These are phyloP conservation scores for Fraxinus nigra DNA, from an alignment of 305 asterid species.

Conservation along the genomic window DNA sequence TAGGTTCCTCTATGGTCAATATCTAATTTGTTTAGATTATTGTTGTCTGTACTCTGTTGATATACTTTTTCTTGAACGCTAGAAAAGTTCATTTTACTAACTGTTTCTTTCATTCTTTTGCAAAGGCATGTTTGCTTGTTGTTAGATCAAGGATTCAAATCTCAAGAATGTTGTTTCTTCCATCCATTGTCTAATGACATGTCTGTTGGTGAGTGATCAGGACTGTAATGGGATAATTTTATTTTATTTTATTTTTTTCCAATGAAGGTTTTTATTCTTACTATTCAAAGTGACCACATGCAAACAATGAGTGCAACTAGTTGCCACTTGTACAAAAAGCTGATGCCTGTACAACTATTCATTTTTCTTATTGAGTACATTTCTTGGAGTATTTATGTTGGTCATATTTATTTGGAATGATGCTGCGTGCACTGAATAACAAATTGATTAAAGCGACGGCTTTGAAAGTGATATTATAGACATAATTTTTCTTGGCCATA, in stretches of 20 bases:
- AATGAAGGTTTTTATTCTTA: neutral
- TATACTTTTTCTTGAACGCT: neutral
- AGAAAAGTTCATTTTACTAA: conserved; percentile 9
- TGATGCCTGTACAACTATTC: neutral
- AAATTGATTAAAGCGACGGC: neutral
- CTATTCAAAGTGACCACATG: neutral
- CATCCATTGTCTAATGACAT: conserved; percentile 89
- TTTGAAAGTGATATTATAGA: neutral
- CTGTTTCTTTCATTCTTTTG: conserved; percentile 25
- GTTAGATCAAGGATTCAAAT: conserved; percentile 78
- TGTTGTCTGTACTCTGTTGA: neutral
- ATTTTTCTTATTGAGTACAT: neutral
- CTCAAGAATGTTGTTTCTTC: conserved; percentile 72
- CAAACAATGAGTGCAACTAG: neutral
- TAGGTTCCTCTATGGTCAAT: conserved; percentile 1
- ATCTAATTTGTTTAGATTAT: neutral
- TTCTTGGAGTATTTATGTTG: neutral
- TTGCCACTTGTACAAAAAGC: neutral
- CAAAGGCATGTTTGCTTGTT: conserved; percentile 77
- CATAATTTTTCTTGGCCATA: neutral
- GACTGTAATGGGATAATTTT: neutral
- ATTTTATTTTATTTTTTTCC: neutral
- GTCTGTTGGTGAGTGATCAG: conserved; percentile 56
- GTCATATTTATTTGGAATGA: neutral
- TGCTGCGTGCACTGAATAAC: neutral